These are phyloP conservation scores for Asterella californica DNA, from an alignment of 225 moss, liverwort and hornwort genomes.

Conservation along the genomic window DNA sequence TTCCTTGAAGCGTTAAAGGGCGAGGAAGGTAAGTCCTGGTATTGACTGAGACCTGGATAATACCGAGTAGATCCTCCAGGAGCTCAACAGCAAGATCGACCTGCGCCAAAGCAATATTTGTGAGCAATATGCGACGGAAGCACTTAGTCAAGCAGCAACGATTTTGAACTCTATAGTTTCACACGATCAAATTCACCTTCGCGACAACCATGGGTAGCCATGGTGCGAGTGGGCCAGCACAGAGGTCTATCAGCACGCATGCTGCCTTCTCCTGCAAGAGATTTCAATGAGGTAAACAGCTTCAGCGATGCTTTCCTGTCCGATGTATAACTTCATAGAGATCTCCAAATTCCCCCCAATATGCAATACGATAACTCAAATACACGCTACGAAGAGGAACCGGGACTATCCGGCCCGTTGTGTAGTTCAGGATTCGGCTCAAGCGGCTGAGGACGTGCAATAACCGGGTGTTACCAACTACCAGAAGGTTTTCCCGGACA, in stretches of 20 bases:
- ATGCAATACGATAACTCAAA: background rate
- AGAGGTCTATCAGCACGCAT: conserved; percentile 92
- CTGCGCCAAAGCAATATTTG: conserved; percentile 31
- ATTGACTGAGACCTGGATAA: conserved; percentile 60
- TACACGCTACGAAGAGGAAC: background rate
- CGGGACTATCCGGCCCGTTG: background rate
- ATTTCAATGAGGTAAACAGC: background rate
- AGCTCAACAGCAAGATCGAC: conserved; percentile 91
- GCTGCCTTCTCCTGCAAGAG: conserved; percentile 86
- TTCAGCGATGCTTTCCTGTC: background rate
- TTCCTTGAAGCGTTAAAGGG: background rate
- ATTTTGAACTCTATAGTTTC: background rate
- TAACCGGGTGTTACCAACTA: background rate
- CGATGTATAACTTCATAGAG: background rate
- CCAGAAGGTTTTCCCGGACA: background rate
- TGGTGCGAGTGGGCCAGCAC: conserved; percentile 84
- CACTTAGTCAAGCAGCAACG: background rate
- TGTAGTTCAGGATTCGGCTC: background rate
- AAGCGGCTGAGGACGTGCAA: background rate
- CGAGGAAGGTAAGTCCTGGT: background rate
- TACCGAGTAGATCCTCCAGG: conserved; percentile 72
- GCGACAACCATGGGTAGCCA: conserved; percentile 88
- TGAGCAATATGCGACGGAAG: background rate
- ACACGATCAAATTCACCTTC: conserved; percentile 49
- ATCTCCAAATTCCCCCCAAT: background rate